Conservation (phyloP, 2,329 filamentous ascomycete species). For the Hymenoscyphus linearis region DNA sequence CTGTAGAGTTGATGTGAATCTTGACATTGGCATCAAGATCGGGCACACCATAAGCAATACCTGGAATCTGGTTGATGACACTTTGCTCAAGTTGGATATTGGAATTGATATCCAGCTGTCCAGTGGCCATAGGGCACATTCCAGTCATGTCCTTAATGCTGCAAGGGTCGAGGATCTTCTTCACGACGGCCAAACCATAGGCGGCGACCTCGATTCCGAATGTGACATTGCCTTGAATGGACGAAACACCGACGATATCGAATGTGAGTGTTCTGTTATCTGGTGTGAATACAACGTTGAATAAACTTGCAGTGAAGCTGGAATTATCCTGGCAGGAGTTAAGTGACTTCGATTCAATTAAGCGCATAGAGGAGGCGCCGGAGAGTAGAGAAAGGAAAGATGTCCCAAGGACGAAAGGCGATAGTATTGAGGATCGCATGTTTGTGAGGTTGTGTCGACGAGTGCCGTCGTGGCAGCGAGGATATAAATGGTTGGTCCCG, state of each 20-base stretch:
- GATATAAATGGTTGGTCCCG: slow-evolving; percentile 13
- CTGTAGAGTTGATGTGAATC: slow-evolving; percentile 71
- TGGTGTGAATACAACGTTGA: slow-evolving; percentile 78
- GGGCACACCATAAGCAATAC: slow-evolving; percentile 82
- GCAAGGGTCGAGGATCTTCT: slow-evolving; percentile 70
- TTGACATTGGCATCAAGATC: slow-evolving; percentile 84
- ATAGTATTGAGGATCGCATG: slow-evolving; percentile 27
- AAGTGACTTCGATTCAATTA: slow-evolving; percentile 72
- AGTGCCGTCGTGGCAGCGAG: slow-evolving; percentile 21
- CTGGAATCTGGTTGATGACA: slow-evolving; percentile 63
- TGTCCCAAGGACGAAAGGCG: slow-evolving; percentile 26
- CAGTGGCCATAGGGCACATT: slow-evolving; percentile 86
- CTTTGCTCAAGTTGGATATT: slow-evolving; percentile 54
- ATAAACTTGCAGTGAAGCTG: slow-evolving; percentile 80
- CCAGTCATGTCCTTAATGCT: slow-evolving; percentile 57
- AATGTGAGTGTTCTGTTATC: slow-evolving; percentile 67
- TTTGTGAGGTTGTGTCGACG: slow-evolving; percentile 21
- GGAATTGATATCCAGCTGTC: slow-evolving; percentile 72
- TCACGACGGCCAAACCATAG: slow-evolving; percentile 73
- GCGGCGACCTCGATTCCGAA: slow-evolving; percentile 73
- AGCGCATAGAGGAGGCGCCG: slow-evolving; percentile 22
- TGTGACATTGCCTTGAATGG: slow-evolving; percentile 74
- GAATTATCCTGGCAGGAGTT: slow-evolving; percentile 81
- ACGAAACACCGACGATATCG: slow-evolving; percentile 75
- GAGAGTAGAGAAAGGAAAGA: slow-evolving; percentile 28